Evolutionary conservation across 2,329 filamentous ascomycete species (phyloP), one percentile per base, ranked within the genome.

Genomic region (Talaromyces amestolkiae): DNA sequence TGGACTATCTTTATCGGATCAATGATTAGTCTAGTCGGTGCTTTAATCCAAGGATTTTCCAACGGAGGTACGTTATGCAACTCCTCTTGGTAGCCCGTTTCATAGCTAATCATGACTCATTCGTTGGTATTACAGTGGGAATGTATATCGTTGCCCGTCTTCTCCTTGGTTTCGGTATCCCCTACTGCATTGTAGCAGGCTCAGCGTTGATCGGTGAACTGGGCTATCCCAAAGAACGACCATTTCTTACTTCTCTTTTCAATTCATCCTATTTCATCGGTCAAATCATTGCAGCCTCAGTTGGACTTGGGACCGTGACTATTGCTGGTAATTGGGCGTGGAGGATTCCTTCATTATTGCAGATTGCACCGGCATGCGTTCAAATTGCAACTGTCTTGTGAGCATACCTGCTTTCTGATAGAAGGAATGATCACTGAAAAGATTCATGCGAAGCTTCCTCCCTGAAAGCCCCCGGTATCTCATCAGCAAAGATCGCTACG

Each of bases 71-170:
- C 58, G 77, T 43, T 60, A 39, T 9, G 4, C 11, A 39, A 11
- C 10, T 27, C 19, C 9, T 19, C 54, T 41, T 27, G 53, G 6
- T 19, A 24, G 10, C 22, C 37, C 6, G 22, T 24, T 68, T n/a
- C 24, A 13, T 49, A 41, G 31, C 31, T 35, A 61, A 61, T 60
- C 15, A 64, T 19, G 2, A 41, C n/a, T 45, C 3, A 4, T 47
- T 31, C 7, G 33, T 45, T 64, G 11, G 41, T 41, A 31, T 2
- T 33, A 24, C 64, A 84, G 82, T 80, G 35, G 83, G 74, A 43
- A 88, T 87, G 86, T 89, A 87, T 70, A 84, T 88, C 67, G 75
- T 87, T 22, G 80, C 86, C 13, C 84, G 86, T 64, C 80, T 86
- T 65, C 77, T 88, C 31, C 82, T 88, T n/a, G 86, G 86, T 17